Evolutionary conservation across 192 early-diverging fungal species (phyloP).

Genomic region (Gigaspora rosea): DNA sequence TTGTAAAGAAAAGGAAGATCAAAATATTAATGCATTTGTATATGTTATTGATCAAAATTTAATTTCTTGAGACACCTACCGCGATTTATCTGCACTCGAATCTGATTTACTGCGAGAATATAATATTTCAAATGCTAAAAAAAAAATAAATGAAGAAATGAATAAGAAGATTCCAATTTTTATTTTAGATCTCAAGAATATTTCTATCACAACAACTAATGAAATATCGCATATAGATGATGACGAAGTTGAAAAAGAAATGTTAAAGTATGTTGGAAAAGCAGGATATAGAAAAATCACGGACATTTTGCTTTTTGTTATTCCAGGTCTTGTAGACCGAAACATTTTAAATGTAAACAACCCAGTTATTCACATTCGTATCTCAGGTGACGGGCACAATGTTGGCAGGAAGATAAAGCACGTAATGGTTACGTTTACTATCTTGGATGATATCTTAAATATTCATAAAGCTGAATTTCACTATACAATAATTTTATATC

Average conservation of each 20-base stretch:
- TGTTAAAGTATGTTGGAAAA: not conserved
- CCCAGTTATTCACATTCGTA: not conserved
- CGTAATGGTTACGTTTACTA: not conserved
- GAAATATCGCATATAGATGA: not conserved
- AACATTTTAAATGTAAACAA: not conserved
- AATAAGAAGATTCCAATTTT: not conserved
- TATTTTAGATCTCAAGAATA: not conserved
- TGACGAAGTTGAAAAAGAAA: not conserved
- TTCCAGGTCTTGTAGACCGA: not conserved
- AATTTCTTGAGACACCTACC: not conserved
- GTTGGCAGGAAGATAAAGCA: not conserved
- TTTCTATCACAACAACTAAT: not conserved
- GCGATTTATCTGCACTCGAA: not conserved
- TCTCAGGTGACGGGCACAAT: not conserved
- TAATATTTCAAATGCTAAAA: not conserved
- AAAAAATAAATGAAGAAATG: slow-evolving; percentile 1
- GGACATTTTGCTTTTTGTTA: not conserved
- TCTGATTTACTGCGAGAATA: not conserved
- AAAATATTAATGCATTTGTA: not conserved
- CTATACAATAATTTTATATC: not conserved
- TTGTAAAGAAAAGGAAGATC: not conserved
- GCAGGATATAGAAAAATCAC: not conserved
- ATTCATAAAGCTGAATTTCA: not conserved
- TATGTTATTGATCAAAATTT: not conserved
- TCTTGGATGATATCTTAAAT: not conserved